These are phyloP conservation scores for Neurospora sp. DNA, from an alignment of 2,329 filamentous ascomycete species.

Conservation along the genomic window DNA sequence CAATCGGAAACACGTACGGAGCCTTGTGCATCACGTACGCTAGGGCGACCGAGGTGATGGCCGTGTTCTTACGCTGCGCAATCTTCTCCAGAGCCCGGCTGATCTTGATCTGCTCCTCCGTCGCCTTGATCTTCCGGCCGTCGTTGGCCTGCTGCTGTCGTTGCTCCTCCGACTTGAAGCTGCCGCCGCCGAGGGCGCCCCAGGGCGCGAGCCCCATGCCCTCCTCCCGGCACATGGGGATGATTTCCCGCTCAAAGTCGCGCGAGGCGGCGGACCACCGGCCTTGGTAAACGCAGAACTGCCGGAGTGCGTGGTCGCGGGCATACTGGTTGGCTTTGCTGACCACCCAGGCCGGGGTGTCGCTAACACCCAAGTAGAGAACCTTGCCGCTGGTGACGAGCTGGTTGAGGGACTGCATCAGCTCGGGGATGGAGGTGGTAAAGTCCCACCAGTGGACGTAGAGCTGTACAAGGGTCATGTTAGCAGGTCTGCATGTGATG, in stretches of 20 bases:
- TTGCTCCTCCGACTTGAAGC: constrained; percentile 25
- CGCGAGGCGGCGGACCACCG: constrained; percentile 45
- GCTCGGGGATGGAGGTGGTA: constrained; percentile 41
- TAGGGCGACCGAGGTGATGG: constrained; percentile 44
- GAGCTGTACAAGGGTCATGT: constrained; percentile 19
- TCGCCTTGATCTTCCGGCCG: constrained; percentile 30
- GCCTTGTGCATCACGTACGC: constrained; percentile 67
- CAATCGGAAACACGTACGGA: constrained; percentile 62
- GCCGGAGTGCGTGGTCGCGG: constrained; percentile 46
- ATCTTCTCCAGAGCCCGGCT: constrained; percentile 40
- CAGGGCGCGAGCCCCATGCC: constrained; percentile 46
- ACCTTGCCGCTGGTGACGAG: constrained; percentile 43
- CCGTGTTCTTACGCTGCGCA: constrained; percentile 31
- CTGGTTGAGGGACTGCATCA: constrained; percentile 49
- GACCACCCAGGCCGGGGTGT: constrained; percentile 48
- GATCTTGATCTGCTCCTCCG: constrained; percentile 42
- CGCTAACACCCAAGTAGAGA: constrained; percentile 47
- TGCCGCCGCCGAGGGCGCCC: constrained; percentile 37
- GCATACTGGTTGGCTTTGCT: constrained; percentile 47
- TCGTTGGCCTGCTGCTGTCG: constrained; percentile 20
- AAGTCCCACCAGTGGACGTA: constrained; percentile 49
- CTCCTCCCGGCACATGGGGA: constrained; percentile 53
- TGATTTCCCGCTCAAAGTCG: constrained; percentile 60
- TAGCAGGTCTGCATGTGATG: constrained; percentile 13
- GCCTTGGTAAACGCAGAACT: constrained; percentile 56